Evolutionary conservation across 331 rosid genomes (phyloP).

Genomic region (Quercus tomentella): DNA sequence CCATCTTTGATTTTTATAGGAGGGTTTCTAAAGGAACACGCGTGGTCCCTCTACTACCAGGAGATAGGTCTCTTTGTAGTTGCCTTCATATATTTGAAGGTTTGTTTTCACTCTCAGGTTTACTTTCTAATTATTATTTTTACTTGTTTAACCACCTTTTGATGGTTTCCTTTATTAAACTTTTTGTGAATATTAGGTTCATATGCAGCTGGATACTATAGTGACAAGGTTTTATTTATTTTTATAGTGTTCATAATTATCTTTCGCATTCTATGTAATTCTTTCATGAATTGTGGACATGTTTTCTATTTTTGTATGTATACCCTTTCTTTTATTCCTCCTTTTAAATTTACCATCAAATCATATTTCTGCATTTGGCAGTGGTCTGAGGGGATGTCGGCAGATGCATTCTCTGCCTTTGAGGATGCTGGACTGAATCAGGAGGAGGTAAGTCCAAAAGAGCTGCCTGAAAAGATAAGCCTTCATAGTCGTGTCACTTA

Average conservation of each 20-base stretch:
- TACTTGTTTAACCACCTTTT: slow-evolving; percentile 10
- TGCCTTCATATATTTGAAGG: slow-evolving; percentile 96
- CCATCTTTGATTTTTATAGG: slow-evolving; percentile 71
- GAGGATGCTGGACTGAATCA: slow-evolving; percentile 91
- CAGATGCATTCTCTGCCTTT: slow-evolving; percentile 98
- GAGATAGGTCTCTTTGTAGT: slow-evolving; percentile 87
- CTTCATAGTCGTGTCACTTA: neutral
- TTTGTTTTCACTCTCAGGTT: slow-evolving; percentile 19
- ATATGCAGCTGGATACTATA: slow-evolving; percentile 97
- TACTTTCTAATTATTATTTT: neutral
- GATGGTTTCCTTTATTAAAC: slow-evolving; percentile 4
- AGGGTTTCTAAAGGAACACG: slow-evolving; percentile 72
- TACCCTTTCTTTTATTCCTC: neutral
- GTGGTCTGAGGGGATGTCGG: slow-evolving; percentile 99
- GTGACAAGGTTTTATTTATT: slow-evolving; percentile 74
- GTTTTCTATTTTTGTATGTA: neutral
- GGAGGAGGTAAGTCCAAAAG: slow-evolving; percentile 43
- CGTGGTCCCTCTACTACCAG: slow-evolving; percentile 84
- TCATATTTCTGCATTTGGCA: slow-evolving; percentile 41
- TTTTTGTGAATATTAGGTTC: slow-evolving; percentile 52
- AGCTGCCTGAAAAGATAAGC: neutral
- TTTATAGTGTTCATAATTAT: neutral
- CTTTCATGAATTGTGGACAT: slow-evolving; percentile 2
- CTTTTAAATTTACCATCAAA: slow-evolving; percentile 5
- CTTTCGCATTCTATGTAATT: neutral